phyloP scores from a whole-genome alignment of 768 basidiomycete genomes.

The Suillus clintonianus region DNA sequence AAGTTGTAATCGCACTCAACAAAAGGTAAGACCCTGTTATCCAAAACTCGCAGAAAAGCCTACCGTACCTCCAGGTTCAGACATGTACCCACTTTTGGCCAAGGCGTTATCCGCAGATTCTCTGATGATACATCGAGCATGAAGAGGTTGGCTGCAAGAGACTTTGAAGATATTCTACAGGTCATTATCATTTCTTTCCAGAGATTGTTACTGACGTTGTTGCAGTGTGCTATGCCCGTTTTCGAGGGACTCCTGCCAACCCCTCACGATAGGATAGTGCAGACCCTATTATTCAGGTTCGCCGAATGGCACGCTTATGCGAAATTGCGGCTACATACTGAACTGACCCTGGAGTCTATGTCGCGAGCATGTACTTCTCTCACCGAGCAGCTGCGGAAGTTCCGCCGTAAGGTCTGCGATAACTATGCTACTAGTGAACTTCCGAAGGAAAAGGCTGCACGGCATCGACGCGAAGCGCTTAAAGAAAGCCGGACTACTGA shows the following conservation, averaged over 20 bases:
- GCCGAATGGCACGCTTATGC: conserved; percentile 37
- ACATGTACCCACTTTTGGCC: conserved; percentile 9
- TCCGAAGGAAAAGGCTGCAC: conserved; percentile 25
- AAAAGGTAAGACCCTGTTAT: neutral
- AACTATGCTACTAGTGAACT: conserved; percentile 31
- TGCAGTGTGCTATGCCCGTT: conserved; percentile 31
- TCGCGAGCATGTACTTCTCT: conserved; percentile 18
- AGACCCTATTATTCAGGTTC: conserved; percentile 27
- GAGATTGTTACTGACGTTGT: neutral
- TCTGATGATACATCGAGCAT: conserved; percentile 8
- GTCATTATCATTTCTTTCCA: neutral
- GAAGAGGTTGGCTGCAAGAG: conserved; percentile 7
- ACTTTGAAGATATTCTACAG: conserved; percentile 14
- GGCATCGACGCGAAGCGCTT: conserved; percentile 14
- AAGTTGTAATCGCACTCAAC: neutral
- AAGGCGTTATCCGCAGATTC: conserved; percentile 7
- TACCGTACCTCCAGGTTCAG: conserved; percentile 11
- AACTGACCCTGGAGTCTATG: conserved; percentile 20
- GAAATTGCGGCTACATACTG: conserved; percentile 36
- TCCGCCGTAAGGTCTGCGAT: conserved; percentile 20
- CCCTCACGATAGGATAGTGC: conserved; percentile 9
- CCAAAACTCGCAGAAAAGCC: neutral
- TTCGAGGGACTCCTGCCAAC: conserved; percentile 30
- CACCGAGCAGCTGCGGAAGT: conserved; percentile 23
- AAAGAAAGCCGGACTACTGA: too few species aligned